Base-by-base conservation (phyloP, 371 early-diverging fungal species). In the Mucor plumbeus region DNA sequence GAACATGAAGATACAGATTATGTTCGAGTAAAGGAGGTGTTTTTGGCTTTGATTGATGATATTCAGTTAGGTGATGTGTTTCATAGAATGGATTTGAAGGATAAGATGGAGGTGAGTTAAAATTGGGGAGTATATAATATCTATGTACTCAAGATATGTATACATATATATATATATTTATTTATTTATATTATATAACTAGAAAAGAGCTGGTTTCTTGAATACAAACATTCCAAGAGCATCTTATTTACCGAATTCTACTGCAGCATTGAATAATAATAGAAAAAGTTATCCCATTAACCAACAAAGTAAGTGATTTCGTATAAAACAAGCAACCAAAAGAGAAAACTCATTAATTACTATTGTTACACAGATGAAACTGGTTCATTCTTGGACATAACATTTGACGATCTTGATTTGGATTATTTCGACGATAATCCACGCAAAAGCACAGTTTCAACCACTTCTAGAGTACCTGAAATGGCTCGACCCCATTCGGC, bases 1-100 rank as follows among this genome's bases (percentile, higher is more conserved):
- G 89, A 88, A 65, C 80, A 83, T 56, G 85, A 87, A 43, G 85
- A 87, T 58, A 84, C 85, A 7, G 87, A 87, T 47, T 85, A 85
- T 72, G 81, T 86, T 36, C 81, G 85, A 14, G 79, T 84, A 15
- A 83, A 82, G 40, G 87, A 88, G 61, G 84, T 88, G n/a, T 87
- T 83, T 61, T 73, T 80, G 14, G 87, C 87, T 0, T 66, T 88
- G 14, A 64, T 78, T 35, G 87, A 88, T 38, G 89, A 88, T 67
- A 64, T 79, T 3, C 89, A 88, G 63, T 78, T 87, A 34, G 84
- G 82, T 26, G 59, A 74, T 21, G 79, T 79, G 21, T 88, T 88
- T 67, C 68, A 79, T 56, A 77, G 74, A 35, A 87, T 85, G 83
- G 82, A 85, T 36, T 59, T 87, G 54, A 81, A 81, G 44, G 74